These are phyloP conservation scores for Exophiala mesophila DNA, from an alignment of 2,329 filamentous ascomycete genomes.

Conservation along the genomic window DNA sequence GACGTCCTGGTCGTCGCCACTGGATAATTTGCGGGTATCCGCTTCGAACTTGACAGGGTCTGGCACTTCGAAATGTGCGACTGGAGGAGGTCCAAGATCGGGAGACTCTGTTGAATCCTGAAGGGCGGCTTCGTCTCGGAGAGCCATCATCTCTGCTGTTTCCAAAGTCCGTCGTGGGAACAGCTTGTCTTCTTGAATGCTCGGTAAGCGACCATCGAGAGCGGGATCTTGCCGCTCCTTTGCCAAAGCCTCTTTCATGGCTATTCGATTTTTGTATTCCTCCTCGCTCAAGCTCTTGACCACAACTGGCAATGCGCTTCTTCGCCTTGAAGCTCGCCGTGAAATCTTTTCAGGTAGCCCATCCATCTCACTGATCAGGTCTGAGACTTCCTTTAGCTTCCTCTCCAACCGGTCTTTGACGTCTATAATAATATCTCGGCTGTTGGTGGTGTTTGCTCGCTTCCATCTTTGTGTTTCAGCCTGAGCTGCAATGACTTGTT, in stretches of 20 bases:
- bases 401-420: conserved; percentile 52
- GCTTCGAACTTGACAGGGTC: conserved; percentile 45
- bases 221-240: conserved; percentile 27
- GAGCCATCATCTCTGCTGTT: conserved; percentile 35
- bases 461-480: conserved; percentile 49
- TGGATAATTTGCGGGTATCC: conserved; percentile 21
- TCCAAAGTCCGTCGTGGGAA: conserved; percentile 54
- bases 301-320: conserved; percentile 14
- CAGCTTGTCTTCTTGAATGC: conserved; percentile 56
- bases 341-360: conserved; percentile 27
- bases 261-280: conserved; percentile 28
- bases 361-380: conserved; percentile 52
- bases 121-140: conserved; percentile 27
- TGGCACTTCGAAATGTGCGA: conserved; percentile 48
- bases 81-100: conserved; percentile 43
- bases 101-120: conserved; percentile 29
- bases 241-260: conserved; percentile 24
- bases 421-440: conserved; percentile 40
- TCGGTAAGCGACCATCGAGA: conserved; percentile 46
- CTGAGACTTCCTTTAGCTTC: conserved; percentile 53
- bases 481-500: conserved; percentile 55
- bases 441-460: conserved; percentile 39
- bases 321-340: conserved; percentile 9
- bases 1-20: conserved; percentile 26
- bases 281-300: conserved; percentile 26